Percentiles rank a stretch among this genome's conserved stretches.
Evolutionary conservation across 306 rosid species (phyloP).

Genomic region (Ziziphus jujuba): DNA sequence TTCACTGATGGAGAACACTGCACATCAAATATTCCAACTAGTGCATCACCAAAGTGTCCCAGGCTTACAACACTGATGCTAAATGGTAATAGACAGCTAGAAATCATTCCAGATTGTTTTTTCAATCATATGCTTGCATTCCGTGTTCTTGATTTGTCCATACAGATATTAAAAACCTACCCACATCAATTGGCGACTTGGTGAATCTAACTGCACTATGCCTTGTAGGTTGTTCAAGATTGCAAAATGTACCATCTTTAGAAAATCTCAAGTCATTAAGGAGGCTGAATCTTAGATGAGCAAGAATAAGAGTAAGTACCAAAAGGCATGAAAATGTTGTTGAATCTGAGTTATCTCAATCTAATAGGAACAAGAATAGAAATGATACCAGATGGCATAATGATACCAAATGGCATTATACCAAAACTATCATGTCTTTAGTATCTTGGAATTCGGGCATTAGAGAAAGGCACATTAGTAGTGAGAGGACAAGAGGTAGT

Average conservation of each 20-base stretch:
- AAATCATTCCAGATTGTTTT: conserved; percentile 5
- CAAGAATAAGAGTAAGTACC: conserved; percentile 14
- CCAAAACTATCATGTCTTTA: conserved; percentile 2
- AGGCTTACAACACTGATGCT: conserved; percentile 13
- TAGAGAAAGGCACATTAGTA: too few relatives aligned
- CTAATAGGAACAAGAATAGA: neutral
- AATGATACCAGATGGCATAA: conserved; percentile 2
- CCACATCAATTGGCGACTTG: conserved; percentile 5
- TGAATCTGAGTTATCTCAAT: conserved; percentile 10
- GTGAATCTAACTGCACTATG: conserved; percentile 3
- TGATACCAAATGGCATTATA: too few relatives aligned
- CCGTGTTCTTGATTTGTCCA: conserved; percentile 8
- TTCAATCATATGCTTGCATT: conserved; percentile 7
- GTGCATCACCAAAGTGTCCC: conserved; percentile 3
- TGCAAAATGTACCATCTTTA: conserved; percentile 7
- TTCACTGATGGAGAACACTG: neutral
- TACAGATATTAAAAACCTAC: neutral
- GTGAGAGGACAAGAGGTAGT: neutral
- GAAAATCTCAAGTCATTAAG: neutral
- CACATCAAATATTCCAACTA: neutral
- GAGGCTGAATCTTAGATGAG: neutral
- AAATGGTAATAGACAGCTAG: rapidly evolving
- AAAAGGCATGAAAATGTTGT: neutral
- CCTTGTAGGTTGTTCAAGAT: neutral
- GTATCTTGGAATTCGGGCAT: neutral